Conservation (phyloP, 1,284 basidiomycete species). For the Exobasidium cylindrosporum region DNA sequence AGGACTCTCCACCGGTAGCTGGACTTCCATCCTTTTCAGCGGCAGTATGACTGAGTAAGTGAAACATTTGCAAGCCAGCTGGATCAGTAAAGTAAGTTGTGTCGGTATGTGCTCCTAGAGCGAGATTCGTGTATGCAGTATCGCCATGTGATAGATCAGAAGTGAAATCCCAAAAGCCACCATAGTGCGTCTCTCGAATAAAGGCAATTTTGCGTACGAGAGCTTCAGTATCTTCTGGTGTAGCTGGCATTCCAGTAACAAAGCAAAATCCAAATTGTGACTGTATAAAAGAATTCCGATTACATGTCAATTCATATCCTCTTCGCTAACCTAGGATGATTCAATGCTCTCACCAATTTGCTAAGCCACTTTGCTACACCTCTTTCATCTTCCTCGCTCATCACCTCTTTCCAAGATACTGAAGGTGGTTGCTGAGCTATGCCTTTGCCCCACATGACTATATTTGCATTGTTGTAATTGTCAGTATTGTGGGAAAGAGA, state of each 20-base stretch:
- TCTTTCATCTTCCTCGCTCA: constrained; percentile 64
- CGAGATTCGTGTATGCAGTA: constrained; percentile 73
- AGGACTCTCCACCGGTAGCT: constrained; percentile 77
- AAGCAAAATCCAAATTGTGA: constrained; percentile 79
- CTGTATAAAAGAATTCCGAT: constrained; percentile 14
- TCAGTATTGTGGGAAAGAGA: constrained; percentile 6
- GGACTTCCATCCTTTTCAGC: constrained; percentile 5
- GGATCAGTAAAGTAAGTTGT: constrained; percentile 72
- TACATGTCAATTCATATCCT: neutral
- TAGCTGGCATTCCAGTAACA: constrained; percentile 74
- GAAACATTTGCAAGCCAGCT: constrained; percentile 89
- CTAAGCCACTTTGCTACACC: constrained; percentile 78
- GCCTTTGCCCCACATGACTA: constrained; percentile 72
- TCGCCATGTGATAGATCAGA: constrained; percentile 86
- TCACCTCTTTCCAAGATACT: constrained; percentile 72
- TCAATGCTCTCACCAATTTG: constrained; percentile 66
- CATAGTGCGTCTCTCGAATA: constrained; percentile 90
- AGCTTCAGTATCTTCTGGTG: constrained; percentile 78
- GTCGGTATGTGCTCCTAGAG: constrained; percentile 87
- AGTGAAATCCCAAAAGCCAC: constrained; percentile 93
- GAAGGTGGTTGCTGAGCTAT: constrained; percentile 75
- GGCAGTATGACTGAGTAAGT: constrained; percentile 68
- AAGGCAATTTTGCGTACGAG: constrained; percentile 75
- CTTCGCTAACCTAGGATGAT: neutral
- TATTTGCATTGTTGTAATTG: neutral